A percentile compares a stretch with the other conserved stretches of the same genome.
phyloP scores from a whole-genome alignment of 495 filamentous ascomycete species.

The Hamigera avellanea region DNA sequence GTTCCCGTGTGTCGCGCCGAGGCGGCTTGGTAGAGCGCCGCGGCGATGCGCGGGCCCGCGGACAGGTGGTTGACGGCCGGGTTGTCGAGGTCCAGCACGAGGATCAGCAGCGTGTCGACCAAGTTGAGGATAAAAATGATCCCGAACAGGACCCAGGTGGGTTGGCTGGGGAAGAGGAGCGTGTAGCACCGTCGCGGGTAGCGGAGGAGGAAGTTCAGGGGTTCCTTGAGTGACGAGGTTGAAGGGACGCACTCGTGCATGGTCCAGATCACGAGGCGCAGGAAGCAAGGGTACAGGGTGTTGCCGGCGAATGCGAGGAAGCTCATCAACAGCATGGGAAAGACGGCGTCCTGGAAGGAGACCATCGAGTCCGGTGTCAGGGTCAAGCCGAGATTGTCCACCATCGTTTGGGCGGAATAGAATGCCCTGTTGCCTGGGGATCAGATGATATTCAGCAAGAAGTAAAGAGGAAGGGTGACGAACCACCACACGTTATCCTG shows the following conservation, averaged over 20 bases:
- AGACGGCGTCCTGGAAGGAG: slow-evolving; percentile 66
- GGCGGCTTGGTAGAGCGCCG: slow-evolving; percentile 48
- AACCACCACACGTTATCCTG: no score
- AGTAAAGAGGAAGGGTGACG: no score
- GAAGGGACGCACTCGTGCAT: slow-evolving; percentile 39
- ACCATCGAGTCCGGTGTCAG: slow-evolving; percentile 88
- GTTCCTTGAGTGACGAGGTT: slow-evolving; percentile 16
- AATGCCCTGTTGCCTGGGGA: no score
- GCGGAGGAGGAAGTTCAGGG: slow-evolving; percentile 42
- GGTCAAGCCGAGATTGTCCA: no score
- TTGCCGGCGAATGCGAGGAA: slow-evolving; percentile 89
- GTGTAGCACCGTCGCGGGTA: slow-evolving; percentile 55
- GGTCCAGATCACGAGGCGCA: slow-evolving; percentile 70
- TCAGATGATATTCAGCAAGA: no score
- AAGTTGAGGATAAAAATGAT: slow-evolving; percentile 44
- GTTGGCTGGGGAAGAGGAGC: slow-evolving; percentile 45
- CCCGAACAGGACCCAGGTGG: slow-evolving; percentile 53
- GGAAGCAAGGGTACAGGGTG: slow-evolving; percentile 86
- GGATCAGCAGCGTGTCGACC: slow-evolving; percentile 47
- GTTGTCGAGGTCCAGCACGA: slow-evolving; percentile 42
- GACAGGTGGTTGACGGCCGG: slow-evolving; percentile 17
- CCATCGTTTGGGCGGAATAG: no score
- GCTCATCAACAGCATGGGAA: slow-evolving; percentile 60
- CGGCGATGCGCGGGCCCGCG: slow-evolving; percentile 31
- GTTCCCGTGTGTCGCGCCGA: slow-evolving; percentile 50